Evolutionary conservation across 1,139 yeast genomes (phyloP).

Genomic region (Arxiozyma slooffiae): DNA sequence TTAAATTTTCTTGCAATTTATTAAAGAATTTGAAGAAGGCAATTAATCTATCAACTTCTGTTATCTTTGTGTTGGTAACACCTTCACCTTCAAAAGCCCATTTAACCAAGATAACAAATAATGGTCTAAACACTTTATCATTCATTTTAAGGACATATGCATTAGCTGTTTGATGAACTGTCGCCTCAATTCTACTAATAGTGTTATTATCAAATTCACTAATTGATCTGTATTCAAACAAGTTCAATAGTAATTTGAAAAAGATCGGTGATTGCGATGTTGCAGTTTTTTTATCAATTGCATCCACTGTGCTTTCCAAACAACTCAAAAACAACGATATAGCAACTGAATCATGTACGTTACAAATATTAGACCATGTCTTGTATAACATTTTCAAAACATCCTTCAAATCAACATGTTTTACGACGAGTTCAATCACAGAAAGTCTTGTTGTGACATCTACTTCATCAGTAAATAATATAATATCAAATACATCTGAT

Average conservation of each 20-base stretch:
- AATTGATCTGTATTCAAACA: slow-evolving; percentile 59
- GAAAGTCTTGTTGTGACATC: slow-evolving; percentile 53
- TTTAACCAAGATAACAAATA: slow-evolving; percentile 76
- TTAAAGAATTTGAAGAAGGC: slow-evolving; percentile 83
- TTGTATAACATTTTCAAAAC: slow-evolving; percentile 53
- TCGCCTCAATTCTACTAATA: slow-evolving; percentile 68
- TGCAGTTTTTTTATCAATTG: slow-evolving; percentile 65
- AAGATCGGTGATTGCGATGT: slow-evolving; percentile 59
- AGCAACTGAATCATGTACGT: slow-evolving; percentile 37
- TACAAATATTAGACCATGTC: slow-evolving; percentile 48
- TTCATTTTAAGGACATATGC: slow-evolving; percentile 79
- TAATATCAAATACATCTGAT: slow-evolving; percentile 47
- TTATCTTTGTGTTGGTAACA: slow-evolving; percentile 36
- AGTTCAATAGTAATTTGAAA: slow-evolving; percentile 57
- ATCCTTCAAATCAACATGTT: slow-evolving; percentile 56
- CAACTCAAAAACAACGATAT: slow-evolving; percentile 63
- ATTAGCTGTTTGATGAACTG: slow-evolving; percentile 65
- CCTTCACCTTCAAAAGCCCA: slow-evolving; percentile 91
- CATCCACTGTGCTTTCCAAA: slow-evolving; percentile 55
- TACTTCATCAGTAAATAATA: slow-evolving; percentile 50
- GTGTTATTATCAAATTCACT: slow-evolving; percentile 61
- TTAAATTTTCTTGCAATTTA: slow-evolving; percentile 71
- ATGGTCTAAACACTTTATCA: slow-evolving; percentile 86
- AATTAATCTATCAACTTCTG: slow-evolving; percentile 46
- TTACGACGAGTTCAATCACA: slow-evolving; percentile 54